Evolutionary conservation across 2,329 filamentous ascomycete genomes (phyloP), one percentile per base, ranked within the genome.

Genomic region (Phialocephala sp.): DNA sequence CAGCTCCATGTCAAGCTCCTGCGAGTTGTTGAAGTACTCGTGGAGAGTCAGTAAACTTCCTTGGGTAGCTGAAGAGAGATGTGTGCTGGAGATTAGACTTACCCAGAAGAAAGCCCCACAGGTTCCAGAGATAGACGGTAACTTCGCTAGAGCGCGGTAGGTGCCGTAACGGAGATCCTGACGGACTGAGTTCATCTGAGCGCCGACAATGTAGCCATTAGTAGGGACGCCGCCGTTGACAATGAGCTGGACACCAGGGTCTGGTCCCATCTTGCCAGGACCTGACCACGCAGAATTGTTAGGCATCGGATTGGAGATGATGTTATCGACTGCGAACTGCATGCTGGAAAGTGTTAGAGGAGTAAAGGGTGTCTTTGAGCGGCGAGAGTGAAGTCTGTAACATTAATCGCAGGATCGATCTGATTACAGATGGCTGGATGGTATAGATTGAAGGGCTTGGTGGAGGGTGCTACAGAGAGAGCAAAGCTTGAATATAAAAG

Each of bases 91-190:
- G 45, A 32, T 9, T 27, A 37, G 54, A 66, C 78, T 64, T 78
- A 91, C 89, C 87, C 90, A 94, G 78, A 93, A 94, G 79, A 94
- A 93, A 8, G 91, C 91, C 36, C 86, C 88, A 75, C 91, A 94
- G 1, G 91, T 94, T 32, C 73, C 72, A 52, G 68, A 56, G 8
- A 69, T 65, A 9, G 67, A 82, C 58, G 82, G 82, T 22, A 89
- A 88, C 70, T 81, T 90, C n/a, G 83, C 89, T 32, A 82, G 83
- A 0, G 81, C 86, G 0, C 88, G 87, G 1, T 89, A 94, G 27
- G 85, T 89, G 2, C 91, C 91, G 74, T 87, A 91, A n/a, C 86
- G 79, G 72, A 92, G 80, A 72, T 94, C 89, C 11, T 81, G 76
- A 22, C 88, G 81, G 8, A 79, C 75, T 2, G 87, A 86, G 59